Evolutionary conservation across 1,139 yeast genomes (phyloP).

Genomic region (Pichia sp.): DNA sequence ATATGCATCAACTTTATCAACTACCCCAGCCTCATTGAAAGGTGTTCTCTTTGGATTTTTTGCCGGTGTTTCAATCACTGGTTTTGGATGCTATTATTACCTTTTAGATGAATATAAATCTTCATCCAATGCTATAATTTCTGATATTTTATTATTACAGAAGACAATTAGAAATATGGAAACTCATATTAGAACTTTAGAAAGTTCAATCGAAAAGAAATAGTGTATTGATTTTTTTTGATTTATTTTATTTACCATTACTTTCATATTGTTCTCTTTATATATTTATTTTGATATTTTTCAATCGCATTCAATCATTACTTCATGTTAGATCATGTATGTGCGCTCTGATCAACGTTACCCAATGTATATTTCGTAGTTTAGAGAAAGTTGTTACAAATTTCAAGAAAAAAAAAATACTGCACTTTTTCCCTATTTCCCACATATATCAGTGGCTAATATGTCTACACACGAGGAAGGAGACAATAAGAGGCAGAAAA

Average conservation of each 20-base stretch:
- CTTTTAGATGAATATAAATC: constrained; percentile 69
- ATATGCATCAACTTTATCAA: constrained; percentile 20
- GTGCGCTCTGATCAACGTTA: too few relatives aligned
- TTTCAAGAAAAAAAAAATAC: too few relatives aligned
- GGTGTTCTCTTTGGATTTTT: constrained; percentile 72
- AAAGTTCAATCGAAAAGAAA: constrained; percentile 10
- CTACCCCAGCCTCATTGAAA: constrained; percentile 35
- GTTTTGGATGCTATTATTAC: constrained; percentile 70
- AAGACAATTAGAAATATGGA: constrained; percentile 62
- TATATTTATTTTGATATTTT: too few relatives aligned
- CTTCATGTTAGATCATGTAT: too few relatives aligned
- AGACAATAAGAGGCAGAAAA: constrained; percentile 2
- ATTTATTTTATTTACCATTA: too few relatives aligned
- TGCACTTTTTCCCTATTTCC: too few relatives aligned
- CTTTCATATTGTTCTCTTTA: too few relatives aligned
- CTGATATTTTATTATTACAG: constrained; percentile 68
- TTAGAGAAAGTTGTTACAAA: too few relatives aligned
- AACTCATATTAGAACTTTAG: constrained; percentile 40
- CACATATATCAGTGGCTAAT: background rate
- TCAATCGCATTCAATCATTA: too few relatives aligned
- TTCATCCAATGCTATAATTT: constrained; percentile 63
- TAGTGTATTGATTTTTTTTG: background rate
- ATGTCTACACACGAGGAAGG: background rate
- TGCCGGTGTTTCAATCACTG: constrained; percentile 67
- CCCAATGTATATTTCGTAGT: too few relatives aligned